phyloP scores from a whole-genome alignment of 768 basidiomycete species.

The Auriscalpium orientale region DNA sequence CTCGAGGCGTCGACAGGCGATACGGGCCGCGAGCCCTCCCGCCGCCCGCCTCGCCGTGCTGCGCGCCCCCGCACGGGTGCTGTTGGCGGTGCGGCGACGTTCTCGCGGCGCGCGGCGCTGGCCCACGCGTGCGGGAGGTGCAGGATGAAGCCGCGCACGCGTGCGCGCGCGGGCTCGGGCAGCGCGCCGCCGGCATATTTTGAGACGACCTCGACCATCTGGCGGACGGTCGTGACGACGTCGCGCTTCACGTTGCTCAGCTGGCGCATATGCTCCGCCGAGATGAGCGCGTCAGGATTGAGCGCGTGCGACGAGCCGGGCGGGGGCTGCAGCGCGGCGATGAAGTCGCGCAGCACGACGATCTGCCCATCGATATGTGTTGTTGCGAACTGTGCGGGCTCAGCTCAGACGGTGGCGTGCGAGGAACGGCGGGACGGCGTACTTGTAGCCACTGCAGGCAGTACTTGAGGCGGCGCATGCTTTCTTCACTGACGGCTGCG shows the following conservation, averaged over 20 bases:
- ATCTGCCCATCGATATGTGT: conserved; percentile 85
- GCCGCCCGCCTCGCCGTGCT: conserved; percentile 8
- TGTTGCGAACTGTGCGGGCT: conserved; percentile 63
- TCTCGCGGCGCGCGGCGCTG: conserved; percentile 26
- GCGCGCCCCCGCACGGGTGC: conserved; percentile 17
- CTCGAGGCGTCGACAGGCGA: conserved; percentile 18
- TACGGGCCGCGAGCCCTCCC: conserved; percentile 21
- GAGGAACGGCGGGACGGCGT: conserved; percentile 16
- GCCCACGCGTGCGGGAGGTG: conserved; percentile 81
- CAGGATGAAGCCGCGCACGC: conserved; percentile 71
- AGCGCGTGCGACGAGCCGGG: conserved; percentile 27
- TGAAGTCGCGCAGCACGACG: conserved; percentile 75
- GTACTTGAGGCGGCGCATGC: conserved; percentile 78
- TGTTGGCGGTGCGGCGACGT: conserved; percentile 10
- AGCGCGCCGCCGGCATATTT: conserved; percentile 82
- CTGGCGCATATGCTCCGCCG: conserved; percentile 49
- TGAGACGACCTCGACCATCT: conserved; percentile 81
- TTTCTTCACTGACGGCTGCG: conserved; percentile 86
- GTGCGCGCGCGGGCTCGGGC: conserved; percentile 72
- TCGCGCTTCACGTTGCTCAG: conserved; percentile 69
- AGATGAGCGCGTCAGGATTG: conserved; percentile 23
- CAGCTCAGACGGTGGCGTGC: not conserved
- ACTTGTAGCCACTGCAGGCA: conserved; percentile 87
- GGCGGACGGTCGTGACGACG: conserved; percentile 81
- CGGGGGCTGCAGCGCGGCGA: conserved; percentile 54